phyloP scores from a whole-genome alignment of 2,329 filamentous ascomycete genomes.

The Stachybotrys chlorohalonatus region DNA sequence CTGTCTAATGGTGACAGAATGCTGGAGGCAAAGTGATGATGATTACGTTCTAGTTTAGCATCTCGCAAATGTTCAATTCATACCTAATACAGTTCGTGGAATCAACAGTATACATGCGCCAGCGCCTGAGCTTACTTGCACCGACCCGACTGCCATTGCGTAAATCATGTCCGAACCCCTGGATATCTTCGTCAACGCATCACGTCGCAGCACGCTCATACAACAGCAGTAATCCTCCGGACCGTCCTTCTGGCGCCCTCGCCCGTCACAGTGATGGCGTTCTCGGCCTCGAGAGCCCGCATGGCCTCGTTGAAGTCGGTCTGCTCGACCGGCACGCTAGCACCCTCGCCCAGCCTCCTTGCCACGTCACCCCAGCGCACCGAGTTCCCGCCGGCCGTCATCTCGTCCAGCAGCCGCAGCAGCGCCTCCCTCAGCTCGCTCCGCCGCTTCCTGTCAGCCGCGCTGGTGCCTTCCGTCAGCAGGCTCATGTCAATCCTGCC shows the following conservation, averaged over 20 bases:
- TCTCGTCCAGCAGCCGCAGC: constrained; percentile 67
- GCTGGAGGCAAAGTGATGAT: not conserved
- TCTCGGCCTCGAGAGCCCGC: constrained; percentile 74
- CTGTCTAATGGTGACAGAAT: not conserved
- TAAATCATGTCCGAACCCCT: not conserved
- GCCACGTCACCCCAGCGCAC: constrained; percentile 74
- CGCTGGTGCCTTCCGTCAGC: constrained; percentile 86
- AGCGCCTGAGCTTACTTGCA: not conserved
- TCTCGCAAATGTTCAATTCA: not conserved
- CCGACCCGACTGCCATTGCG: not conserved
- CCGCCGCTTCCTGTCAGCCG: constrained; percentile 73
- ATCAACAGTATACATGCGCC: not conserved
- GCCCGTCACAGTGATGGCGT: constrained; percentile 67
- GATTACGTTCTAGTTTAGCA: not conserved
- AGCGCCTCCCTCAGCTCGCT: constrained; percentile 79
- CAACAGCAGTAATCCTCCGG: constrained; percentile 53
- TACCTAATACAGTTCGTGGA: not conserved
- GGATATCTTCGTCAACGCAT: not conserved
- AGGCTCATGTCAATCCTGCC: constrained; percentile 96
- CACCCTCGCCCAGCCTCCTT: constrained; percentile 61
- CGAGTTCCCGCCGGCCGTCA: constrained; percentile 57
- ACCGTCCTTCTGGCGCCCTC: constrained; percentile 79
- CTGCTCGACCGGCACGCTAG: constrained; percentile 62
- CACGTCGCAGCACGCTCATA: not conserved
- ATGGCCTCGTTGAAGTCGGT: constrained; percentile 78